Evolutionary conservation across 371 early-diverging fungal genomes (phyloP).

Genomic region (Umbelopsis sp.): DNA sequence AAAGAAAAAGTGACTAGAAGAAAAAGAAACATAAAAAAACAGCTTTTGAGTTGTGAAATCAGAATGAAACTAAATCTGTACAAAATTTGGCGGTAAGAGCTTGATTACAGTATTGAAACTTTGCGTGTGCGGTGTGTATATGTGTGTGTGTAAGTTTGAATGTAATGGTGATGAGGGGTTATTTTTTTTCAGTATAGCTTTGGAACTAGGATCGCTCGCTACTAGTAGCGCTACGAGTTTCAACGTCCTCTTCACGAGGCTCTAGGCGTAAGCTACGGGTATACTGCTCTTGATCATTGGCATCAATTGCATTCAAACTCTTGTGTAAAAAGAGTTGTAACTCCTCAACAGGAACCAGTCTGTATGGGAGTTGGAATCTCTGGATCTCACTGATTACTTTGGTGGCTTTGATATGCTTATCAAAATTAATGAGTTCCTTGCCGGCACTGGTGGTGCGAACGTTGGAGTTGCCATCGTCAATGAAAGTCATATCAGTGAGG

Average conservation of each 20-base stretch:
- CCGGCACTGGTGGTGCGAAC: constrained; percentile 40
- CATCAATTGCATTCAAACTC: constrained; percentile 41
- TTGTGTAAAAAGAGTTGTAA: constrained; percentile 42
- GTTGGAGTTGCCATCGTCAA: constrained; percentile 58
- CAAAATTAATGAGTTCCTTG: constrained; percentile 74
- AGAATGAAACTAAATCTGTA: not conserved
- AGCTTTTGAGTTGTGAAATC: constrained; percentile 3
- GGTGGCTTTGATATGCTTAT: constrained; percentile 73
- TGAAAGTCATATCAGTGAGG: constrained; percentile 87
- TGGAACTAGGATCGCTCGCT: constrained; percentile 12
- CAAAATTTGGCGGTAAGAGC: not conserved
- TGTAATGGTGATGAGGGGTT: not conserved
- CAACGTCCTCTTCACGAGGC: constrained; percentile 48
- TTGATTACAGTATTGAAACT: too few species aligned
- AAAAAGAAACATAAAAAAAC: not conserved
- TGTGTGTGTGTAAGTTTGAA: not conserved
- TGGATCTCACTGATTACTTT: constrained; percentile 75
- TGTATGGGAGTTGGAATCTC: constrained; percentile 80
- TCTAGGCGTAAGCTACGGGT: constrained; percentile 42
- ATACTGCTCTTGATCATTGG: constrained; percentile 47
- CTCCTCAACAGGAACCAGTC: constrained; percentile 59
- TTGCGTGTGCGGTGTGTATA: not conserved
- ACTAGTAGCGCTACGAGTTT: constrained; percentile 29
- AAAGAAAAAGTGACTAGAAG: not conserved
- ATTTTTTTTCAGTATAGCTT: not conserved